phyloP scores from a whole-genome alignment of 345 rosid genomes.

The Melaleuca alternifolia region DNA sequence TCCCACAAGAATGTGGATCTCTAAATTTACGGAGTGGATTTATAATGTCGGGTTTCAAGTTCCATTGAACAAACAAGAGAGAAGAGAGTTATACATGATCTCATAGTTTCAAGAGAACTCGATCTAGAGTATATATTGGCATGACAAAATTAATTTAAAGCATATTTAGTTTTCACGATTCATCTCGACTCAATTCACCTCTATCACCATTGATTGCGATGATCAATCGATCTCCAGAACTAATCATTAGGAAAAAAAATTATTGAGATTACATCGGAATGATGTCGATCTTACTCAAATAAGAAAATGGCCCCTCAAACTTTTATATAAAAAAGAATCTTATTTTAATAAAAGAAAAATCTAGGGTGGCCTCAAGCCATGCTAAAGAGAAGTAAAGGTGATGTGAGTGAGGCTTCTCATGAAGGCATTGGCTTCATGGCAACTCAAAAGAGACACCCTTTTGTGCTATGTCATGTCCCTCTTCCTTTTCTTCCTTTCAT shows the following conservation, averaged over 20 bases:
- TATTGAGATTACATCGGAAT: background rate
- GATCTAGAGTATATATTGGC: background rate
- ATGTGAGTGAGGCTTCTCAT: background rate
- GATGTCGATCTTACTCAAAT: background rate
- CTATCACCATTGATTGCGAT: background rate
- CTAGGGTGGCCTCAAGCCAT: background rate
- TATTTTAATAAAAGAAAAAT: background rate
- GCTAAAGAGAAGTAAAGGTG: background rate
- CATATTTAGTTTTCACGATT: background rate
- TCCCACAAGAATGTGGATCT: background rate
- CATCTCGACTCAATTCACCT: background rate
- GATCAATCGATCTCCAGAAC: background rate
- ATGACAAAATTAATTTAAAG: background rate
- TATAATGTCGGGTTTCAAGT: background rate
- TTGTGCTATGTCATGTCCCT: background rate
- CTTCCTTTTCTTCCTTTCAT: background rate
- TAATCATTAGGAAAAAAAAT: background rate
- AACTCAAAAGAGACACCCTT: background rate
- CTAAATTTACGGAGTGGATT: background rate
- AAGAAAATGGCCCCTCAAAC: background rate
- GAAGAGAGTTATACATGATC: background rate
- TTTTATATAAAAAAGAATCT: background rate
- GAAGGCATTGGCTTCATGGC: background rate
- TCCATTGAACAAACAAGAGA: background rate
- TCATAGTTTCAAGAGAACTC: background rate